phyloP scores from a whole-genome alignment of 257 asterid genomes.

The Jacaranda copaia region DNA sequence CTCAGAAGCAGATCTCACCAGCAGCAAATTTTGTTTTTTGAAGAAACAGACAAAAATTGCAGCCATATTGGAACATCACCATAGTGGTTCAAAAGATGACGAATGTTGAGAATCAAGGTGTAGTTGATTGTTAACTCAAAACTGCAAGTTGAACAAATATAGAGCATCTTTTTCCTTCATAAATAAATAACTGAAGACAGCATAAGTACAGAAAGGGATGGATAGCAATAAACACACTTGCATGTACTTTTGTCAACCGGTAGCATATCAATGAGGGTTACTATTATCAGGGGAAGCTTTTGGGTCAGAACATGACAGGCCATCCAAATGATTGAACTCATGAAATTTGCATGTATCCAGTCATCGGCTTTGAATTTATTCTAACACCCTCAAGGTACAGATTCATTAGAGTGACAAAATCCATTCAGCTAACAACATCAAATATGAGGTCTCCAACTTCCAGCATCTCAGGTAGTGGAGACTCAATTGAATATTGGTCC shows the following conservation, averaged over 20 bases:
- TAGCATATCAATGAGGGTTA: neutral
- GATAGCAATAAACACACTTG: neutral
- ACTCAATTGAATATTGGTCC: no score
- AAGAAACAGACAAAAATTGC: constrained; percentile 4
- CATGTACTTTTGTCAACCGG: neutral
- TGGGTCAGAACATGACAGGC: neutral
- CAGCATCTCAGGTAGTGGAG: no score
- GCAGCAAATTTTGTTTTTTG: neutral
- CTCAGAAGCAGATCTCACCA: constrained; percentile 18
- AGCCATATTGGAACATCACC: neutral
- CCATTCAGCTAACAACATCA: no score
- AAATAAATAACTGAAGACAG: neutral
- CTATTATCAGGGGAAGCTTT: neutral
- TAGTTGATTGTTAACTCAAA: constrained; percentile 16
- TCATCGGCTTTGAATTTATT: no score
- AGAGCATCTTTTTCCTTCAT: constrained; percentile 3
- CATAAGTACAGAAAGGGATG: neutral
- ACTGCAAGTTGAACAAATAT: neutral
- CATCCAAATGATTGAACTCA: neutral
- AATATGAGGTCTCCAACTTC: no score
- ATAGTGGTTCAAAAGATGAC: neutral
- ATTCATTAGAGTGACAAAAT: no score
- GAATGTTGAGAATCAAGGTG: constrained; percentile 1
- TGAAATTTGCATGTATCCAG: neutral
- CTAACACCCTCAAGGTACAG: no score